Conservation (phyloP, 2,329 filamentous ascomycete species). For the Sarocladiaceae sp. region DNA sequence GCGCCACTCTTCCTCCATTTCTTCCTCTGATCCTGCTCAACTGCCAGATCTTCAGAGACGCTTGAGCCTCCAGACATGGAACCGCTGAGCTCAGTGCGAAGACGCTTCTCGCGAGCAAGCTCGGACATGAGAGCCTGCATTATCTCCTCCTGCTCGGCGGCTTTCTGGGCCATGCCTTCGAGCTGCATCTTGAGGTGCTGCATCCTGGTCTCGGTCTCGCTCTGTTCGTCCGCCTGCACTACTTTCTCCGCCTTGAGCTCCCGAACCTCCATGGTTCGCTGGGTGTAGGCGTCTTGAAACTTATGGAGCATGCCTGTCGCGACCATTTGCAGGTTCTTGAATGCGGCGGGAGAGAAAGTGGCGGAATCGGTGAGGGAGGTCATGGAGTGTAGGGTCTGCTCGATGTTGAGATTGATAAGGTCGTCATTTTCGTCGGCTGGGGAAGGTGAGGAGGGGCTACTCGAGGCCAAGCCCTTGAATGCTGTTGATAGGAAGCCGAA, state of each 20-base stretch:
- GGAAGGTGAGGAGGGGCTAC: slow-evolving; percentile 16
- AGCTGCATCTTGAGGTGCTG: slow-evolving; percentile 53
- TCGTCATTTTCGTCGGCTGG: slow-evolving; percentile 40
- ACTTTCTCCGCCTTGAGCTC: slow-evolving; percentile 49
- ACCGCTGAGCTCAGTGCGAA: slow-evolving; percentile 32
- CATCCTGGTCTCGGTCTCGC: slow-evolving; percentile 47
- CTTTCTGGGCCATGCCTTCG: slow-evolving; percentile 49
- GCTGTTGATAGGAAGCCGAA: slow-evolving; percentile 43
- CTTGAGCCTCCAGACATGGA: slow-evolving; percentile 32
- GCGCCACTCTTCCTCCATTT: slow-evolving; percentile 35
- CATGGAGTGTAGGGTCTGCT: slow-evolving; percentile 45
- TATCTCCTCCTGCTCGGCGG: slow-evolving; percentile 45
- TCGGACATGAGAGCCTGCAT: slow-evolving; percentile 46
- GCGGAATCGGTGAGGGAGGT: slow-evolving; percentile 36
- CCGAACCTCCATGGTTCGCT: slow-evolving; percentile 41
- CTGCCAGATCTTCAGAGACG: slow-evolving; percentile 46
- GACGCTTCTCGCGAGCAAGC: slow-evolving; percentile 44
- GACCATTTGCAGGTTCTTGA: slow-evolving; percentile 54
- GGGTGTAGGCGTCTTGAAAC: slow-evolving; percentile 54
- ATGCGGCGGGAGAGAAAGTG: slow-evolving; percentile 51
- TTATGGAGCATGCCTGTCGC: slow-evolving; percentile 48
- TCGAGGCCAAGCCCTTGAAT: slow-evolving; percentile 25
- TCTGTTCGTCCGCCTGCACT: slow-evolving; percentile 47
- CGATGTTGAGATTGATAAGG: slow-evolving; percentile 49
- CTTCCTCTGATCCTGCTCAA: slow-evolving; percentile 39